Percentiles rank a stretch among this genome's conserved stretches.
These are phyloP conservation scores for Neoboletus brunneissimus DNA, from an alignment of 768 basidiomycete species.

Conservation along the genomic window DNA sequence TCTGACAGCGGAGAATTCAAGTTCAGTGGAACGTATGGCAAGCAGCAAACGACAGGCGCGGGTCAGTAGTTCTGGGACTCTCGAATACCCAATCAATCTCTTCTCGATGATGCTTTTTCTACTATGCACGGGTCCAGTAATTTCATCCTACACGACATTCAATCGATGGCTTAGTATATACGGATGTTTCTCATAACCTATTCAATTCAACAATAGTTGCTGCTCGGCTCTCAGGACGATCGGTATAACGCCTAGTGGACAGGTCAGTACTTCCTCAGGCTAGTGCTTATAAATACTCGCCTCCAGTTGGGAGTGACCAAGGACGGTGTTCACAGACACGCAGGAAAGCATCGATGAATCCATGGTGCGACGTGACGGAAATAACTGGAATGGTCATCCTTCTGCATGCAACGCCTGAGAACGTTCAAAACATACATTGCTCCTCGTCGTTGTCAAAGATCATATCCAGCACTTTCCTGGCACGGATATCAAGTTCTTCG, in stretches of 20 bases:
- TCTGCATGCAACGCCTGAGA: background rate
- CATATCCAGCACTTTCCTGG: conserved; percentile 48
- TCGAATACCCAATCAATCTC: background rate
- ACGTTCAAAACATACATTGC: conserved; percentile 44
- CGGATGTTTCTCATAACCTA: background rate
- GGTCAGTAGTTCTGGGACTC: background rate
- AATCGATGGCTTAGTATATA: background rate
- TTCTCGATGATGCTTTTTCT: background rate
- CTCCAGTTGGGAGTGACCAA: conserved; percentile 60
- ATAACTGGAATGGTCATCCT: conserved; percentile 42
- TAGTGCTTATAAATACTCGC: conserved; percentile 33
- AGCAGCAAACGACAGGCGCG: background rate
- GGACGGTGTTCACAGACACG: conserved; percentile 42
- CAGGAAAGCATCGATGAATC: conserved; percentile 57
- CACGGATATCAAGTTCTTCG: conserved; percentile 46
- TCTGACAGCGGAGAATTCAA: conserved; percentile 53
- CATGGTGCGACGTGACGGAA: conserved; percentile 65
- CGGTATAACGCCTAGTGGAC: conserved; percentile 24
- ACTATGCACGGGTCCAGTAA: background rate
- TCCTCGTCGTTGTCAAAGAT: conserved; percentile 48
- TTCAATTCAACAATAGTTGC: conserved; percentile 8
- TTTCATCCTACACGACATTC: background rate
- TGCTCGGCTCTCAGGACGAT: conserved; percentile 21
- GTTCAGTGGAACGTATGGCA: conserved; percentile 50
- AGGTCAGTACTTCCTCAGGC: conserved; percentile 1